Evolutionary conservation across 768 basidiomycete genomes (phyloP).

Genomic region (Suillus subaureus): DNA sequence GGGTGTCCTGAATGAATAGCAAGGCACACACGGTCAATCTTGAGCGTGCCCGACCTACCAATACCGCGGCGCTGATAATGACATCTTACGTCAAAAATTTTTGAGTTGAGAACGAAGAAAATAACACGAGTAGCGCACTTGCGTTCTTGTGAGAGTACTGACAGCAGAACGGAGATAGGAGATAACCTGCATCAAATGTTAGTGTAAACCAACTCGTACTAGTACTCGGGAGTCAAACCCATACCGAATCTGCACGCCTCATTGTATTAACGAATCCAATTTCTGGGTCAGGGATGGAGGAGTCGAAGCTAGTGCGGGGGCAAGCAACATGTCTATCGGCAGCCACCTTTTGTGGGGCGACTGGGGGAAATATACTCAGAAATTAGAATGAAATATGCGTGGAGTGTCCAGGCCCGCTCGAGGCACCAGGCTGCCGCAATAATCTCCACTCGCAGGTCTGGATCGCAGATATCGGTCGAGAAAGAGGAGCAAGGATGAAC

Average conservation of each 20-base stretch:
- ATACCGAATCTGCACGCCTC: not conserved
- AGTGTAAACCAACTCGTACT: not conserved
- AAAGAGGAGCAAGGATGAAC: not conserved
- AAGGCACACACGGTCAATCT: not conserved
- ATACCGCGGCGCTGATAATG: too few relatives aligned
- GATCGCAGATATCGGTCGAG: not conserved
- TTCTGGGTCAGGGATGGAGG: not conserved
- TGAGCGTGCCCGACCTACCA: not conserved
- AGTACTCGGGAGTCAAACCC: not conserved
- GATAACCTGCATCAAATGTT: not conserved
- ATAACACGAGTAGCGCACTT: not conserved
- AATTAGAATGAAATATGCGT: slow-evolving; percentile 2
- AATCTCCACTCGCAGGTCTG: not conserved
- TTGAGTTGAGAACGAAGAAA: not conserved
- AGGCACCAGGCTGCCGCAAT: not conserved
- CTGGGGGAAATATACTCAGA: not conserved
- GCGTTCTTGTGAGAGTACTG: not conserved
- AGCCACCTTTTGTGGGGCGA: not conserved
- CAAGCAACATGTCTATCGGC: not conserved
- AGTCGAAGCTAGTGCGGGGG: too few relatives aligned
- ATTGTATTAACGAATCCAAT: not conserved
- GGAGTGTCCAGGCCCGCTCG: not conserved
- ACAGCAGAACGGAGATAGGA: not conserved
- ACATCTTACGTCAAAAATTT: not conserved
- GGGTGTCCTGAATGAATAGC: not conserved